These are phyloP conservation scores for Penicillium sclerotiorum DNA, from an alignment of 2,329 filamentous ascomycete genomes.

Conservation along the genomic window DNA sequence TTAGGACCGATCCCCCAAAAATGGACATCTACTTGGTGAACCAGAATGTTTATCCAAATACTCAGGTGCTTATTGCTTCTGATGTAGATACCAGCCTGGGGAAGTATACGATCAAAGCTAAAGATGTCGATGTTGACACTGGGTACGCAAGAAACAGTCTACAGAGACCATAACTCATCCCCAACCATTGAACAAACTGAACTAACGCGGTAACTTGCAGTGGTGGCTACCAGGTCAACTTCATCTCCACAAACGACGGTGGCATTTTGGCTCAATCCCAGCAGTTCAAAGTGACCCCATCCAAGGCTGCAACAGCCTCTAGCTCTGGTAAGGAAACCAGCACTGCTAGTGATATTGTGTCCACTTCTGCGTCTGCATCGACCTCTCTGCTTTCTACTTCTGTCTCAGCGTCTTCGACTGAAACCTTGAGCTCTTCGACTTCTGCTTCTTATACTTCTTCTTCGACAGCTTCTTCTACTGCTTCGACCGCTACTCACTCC, in stretches of 20 bases:
- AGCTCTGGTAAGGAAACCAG: conserved; percentile 29
- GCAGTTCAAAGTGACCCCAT: conserved; percentile 33
- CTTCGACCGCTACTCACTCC: conserved; percentile 27
- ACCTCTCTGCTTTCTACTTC: conserved; percentile 21
- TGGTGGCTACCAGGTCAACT: conserved; percentile 48
- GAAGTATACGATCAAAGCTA: conserved; percentile 39
- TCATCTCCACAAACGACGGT: conserved; percentile 39
- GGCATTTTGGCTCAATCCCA: conserved; percentile 49
- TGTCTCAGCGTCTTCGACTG: conserved; percentile 18
- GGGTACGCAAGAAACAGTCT: conserved; percentile 29
- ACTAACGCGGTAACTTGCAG: too few species aligned
- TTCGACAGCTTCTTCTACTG: conserved; percentile 20
- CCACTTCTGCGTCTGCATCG: conserved; percentile 18
- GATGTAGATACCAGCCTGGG: conserved; percentile 39
- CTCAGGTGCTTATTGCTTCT: conserved; percentile 33
- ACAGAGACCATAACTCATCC: too few species aligned
- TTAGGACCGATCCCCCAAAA: conserved; percentile 41
- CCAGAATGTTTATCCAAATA: conserved; percentile 36
- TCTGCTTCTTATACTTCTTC: conserved; percentile 23
- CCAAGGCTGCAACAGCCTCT: conserved; percentile 22
- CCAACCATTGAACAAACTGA: too few species aligned
- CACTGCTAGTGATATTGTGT: conserved; percentile 27
- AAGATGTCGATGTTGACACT: conserved; percentile 24
- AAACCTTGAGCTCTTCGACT: conserved; percentile 19
- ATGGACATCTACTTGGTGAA: conserved; percentile 50